Percentiles rank a stretch among this genome's conserved stretches.
phyloP scores from a whole-genome alignment of 75 land plant species.

The Cryptomeria japonica region DNA sequence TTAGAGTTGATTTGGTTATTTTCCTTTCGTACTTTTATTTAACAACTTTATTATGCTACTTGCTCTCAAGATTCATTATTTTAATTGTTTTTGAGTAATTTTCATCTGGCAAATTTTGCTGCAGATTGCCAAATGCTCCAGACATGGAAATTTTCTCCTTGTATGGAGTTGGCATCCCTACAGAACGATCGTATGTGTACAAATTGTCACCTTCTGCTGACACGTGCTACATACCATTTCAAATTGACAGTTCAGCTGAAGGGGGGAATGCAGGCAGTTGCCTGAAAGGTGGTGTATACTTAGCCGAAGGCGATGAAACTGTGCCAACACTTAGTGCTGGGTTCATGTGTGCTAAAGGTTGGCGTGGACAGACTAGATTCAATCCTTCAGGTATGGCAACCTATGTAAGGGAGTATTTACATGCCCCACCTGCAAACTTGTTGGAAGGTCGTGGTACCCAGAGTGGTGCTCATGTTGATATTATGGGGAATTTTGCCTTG shows the following conservation, averaged over 20 bases:
- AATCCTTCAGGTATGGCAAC: conserved; percentile 74
- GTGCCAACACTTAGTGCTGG: conserved; percentile 88
- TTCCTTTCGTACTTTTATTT: not conserved
- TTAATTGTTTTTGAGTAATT: not conserved
- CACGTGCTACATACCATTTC: conserved; percentile 71
- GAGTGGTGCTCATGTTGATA: conserved; percentile 90
- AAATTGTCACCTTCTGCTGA: conserved; percentile 53
- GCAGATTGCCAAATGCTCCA: conserved; percentile 86
- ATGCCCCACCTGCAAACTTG: conserved; percentile 78
- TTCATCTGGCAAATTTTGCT: conserved; percentile 1
- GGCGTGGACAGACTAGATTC: conserved; percentile 83
- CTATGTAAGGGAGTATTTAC: conserved; percentile 69
- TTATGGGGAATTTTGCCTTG: conserved; percentile 85
- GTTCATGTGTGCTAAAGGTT: conserved; percentile 89
- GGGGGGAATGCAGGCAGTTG: conserved; percentile 42
- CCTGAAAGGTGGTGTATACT: conserved; percentile 73
- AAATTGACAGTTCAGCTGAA: conserved; percentile 68
- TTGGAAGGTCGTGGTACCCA: conserved; percentile 83
- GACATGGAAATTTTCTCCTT: conserved; percentile 82
- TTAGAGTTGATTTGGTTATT: not conserved
- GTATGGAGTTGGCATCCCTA: conserved; percentile 90
- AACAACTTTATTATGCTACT: not conserved
- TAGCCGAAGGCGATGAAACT: conserved; percentile 82
- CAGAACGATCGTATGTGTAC: conserved; percentile 87
- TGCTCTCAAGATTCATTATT: not conserved